Evolutionary conservation across 23 red algal species (phyloP).

Genomic region (Gracilaria vermiculophylla): DNA sequence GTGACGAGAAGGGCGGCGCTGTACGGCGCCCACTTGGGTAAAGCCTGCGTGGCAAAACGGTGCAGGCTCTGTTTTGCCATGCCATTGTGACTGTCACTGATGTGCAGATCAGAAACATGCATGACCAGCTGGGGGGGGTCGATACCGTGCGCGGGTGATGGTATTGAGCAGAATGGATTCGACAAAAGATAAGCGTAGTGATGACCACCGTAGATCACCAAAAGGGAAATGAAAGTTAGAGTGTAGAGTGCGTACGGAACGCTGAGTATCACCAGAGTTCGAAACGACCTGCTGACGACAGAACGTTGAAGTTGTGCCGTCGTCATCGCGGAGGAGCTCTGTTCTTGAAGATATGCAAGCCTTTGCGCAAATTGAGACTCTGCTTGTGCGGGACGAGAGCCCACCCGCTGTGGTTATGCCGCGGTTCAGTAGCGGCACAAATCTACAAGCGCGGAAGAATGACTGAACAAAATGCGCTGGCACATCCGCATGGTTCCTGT

Average conservation of each 20-base stretch:
- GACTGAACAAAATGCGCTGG: too few relatives aligned
- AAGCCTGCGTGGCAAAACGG: background rate
- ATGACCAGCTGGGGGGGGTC: slow-evolving; percentile 7
- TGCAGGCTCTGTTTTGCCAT: slow-evolving; percentile 10
- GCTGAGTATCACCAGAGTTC: background rate
- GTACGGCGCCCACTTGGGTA: slow-evolving; percentile 13
- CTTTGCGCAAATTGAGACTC: too few relatives aligned
- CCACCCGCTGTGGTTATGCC: too few relatives aligned
- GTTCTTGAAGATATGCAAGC: too few relatives aligned
- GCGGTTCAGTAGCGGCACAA: too few relatives aligned
- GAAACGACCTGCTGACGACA: background rate
- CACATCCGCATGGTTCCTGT: too few relatives aligned
- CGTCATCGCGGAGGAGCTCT: background rate
- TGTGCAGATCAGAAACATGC: slow-evolving; percentile 58
- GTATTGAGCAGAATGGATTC: slow-evolving; percentile 38
- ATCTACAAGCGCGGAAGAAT: too few relatives aligned
- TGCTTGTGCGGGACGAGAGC: too few relatives aligned
- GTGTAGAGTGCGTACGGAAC: slow-evolving; percentile 8
- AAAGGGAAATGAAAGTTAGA: background rate
- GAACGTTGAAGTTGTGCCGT: background rate
- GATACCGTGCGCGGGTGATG: background rate
- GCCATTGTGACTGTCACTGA: background rate
- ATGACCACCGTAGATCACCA: slow-evolving; percentile 55
- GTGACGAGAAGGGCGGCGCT: slow-evolving; percentile 31
- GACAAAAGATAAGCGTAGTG: background rate